Evolutionary conservation across 768 basidiomycete species (phyloP), one percentile per base, ranked within the genome.

Genomic region (Rhizopogon rudus): DNA sequence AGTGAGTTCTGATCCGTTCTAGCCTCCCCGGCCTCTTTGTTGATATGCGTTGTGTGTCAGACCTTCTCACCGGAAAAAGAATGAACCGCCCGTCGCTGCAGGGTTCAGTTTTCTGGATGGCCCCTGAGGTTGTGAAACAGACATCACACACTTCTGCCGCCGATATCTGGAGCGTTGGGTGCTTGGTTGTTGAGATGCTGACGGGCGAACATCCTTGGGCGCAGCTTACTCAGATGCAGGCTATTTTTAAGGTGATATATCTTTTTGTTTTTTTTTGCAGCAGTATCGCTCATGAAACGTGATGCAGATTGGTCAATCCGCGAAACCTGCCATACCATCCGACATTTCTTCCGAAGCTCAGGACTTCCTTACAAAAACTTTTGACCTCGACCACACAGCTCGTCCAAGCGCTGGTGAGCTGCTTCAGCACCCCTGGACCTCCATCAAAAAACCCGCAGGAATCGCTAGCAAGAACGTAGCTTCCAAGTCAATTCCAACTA

Each of bases 51-150:
- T 52, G 53, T 39, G 60, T 8, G 6, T 0, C 49, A 78, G 75
- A 73, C 60, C 68, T 81, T 31, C 65, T 77, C 33, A 74, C 75
- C 22, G 86, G 86, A 10, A 84, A 88, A 54, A 84, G 88, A 22
- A 80, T 86, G 43, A 88, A 98, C 67, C 80, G 97, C 6, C 91
- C 93, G 5, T 98, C 97, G 1, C 74, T 98, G 5, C 97, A 98
- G 70, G 97, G 97, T 2, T 97, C 94, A 1, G 95, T 98, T 10
- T 98, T 97, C 73, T 98, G 96, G 96, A 98, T 98, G 96, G 96
- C 96, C 0, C 96, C 96, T 0, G 96, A 98, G 71, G 93, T 98
- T 17, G 97, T 98, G 56, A 95, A 95, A 66, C 97, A 99, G 74
- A 93, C 87, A 25, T 82, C 86, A 0, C 92, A 97, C 66, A 95